Percentiles rank a stretch among this genome's conserved stretches.
Conservation (phyloP, 768 basidiomycete genomes). For the Suillus discolor region DNA sequence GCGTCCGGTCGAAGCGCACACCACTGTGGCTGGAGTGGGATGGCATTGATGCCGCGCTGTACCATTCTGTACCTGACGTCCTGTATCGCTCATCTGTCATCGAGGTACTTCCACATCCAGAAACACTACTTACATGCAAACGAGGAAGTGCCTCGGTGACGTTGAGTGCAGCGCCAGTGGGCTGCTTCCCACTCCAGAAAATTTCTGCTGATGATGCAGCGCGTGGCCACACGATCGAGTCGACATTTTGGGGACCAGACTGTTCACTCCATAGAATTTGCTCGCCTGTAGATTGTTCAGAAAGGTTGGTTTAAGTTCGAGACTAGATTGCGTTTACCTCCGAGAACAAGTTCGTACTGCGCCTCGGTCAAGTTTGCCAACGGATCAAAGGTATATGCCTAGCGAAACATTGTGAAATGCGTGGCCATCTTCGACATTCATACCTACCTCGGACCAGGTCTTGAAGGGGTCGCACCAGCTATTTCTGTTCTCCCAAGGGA, state of each 20-base stretch:
- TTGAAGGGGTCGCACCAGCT: slow-evolving; percentile 84
- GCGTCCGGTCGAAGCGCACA: slow-evolving; percentile 65
- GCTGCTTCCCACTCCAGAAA: slow-evolving; percentile 64
- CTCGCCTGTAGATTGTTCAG: slow-evolving; percentile 42
- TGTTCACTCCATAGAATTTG: slow-evolving; percentile 78
- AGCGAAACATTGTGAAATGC: slow-evolving; percentile 29
- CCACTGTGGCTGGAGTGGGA: slow-evolving; percentile 69
- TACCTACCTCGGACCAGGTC: slow-evolving; percentile 69
- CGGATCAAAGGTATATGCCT: slow-evolving; percentile 74
- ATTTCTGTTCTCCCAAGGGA: slow-evolving; percentile 36
- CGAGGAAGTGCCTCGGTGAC: slow-evolving; percentile 57
- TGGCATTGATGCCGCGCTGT: slow-evolving; percentile 60
- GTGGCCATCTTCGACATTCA: background rate
- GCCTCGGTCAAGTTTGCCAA: slow-evolving; percentile 51
- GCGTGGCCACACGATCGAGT: slow-evolving; percentile 72
- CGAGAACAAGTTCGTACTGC: slow-evolving; percentile 60
- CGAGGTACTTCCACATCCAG: slow-evolving; percentile 22
- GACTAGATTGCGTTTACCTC: slow-evolving; percentile 46
- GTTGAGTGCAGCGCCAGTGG: slow-evolving; percentile 35
- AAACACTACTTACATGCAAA: slow-evolving; percentile 45
- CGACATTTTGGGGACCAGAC: slow-evolving; percentile 66
- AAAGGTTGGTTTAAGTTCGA: background rate
- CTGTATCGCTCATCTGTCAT: background rate
- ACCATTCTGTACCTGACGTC: slow-evolving; percentile 57
- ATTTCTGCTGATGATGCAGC: slow-evolving; percentile 73